These are phyloP conservation scores for Wickerhamiella qilinensis DNA, from an alignment of 805 yeast genomes.

Conservation along the genomic window DNA sequence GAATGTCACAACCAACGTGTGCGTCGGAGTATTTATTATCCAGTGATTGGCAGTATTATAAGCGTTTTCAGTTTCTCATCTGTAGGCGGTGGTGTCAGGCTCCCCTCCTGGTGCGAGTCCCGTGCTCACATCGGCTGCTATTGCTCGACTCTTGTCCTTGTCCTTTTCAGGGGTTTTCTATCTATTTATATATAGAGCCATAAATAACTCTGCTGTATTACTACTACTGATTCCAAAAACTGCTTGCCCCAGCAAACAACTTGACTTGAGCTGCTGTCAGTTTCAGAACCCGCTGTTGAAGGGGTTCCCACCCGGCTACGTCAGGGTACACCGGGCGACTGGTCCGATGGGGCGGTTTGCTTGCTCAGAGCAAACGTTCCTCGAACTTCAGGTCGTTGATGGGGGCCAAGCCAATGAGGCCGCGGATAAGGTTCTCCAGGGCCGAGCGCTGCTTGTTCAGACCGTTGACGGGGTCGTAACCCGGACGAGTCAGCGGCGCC, in stretches of 20 bases:
- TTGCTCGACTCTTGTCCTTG: no score
- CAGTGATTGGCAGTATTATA: no score
- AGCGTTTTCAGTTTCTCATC: no score
- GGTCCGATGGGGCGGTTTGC: neutral
- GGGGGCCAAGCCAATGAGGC: slow-evolving; percentile 79
- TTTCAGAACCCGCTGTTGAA: neutral
- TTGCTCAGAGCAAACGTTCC: slow-evolving; percentile 44
- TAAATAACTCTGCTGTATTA: neutral
- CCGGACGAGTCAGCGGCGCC: slow-evolving; percentile 88
- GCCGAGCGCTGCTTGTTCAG: slow-evolving; percentile 90
- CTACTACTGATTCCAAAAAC: neutral
- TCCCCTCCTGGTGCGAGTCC: no score
- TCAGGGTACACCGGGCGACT: neutral
- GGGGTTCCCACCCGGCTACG: neutral
- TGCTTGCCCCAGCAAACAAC: neutral
- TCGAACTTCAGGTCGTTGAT: slow-evolving; percentile 86
- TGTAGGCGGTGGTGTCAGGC: no score
- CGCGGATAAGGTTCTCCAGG: slow-evolving; percentile 76
- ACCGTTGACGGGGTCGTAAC: slow-evolving; percentile 80
- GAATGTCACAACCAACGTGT: no score
- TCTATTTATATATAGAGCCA: neutral
- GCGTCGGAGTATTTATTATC: no score
- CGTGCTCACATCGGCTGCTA: no score
- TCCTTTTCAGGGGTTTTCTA: neutral
- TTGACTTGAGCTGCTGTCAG: slow-evolving; percentile 1